A percentile compares a stretch with the other conserved stretches of the same genome.
Evolutionary conservation across 1,284 basidiomycete species (phyloP).

Genomic region (Sanghuangporus weigelae): DNA sequence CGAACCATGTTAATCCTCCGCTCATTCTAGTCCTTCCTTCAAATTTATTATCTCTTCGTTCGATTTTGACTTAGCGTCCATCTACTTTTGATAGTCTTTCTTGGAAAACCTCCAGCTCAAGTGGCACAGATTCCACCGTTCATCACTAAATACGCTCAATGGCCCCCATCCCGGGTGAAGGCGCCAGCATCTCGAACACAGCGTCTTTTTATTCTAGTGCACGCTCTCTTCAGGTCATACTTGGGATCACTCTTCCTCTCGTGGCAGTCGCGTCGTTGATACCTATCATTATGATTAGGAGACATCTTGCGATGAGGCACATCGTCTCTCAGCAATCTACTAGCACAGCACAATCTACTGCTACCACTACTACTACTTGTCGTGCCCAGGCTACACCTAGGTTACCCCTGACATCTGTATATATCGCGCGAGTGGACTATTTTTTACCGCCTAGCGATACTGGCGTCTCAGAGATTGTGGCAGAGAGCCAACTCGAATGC

Average conservation of each 20-base stretch:
- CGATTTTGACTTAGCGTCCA: neutral
- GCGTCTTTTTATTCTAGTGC: neutral
- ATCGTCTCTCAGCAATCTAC: neutral
- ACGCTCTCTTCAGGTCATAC: neutral
- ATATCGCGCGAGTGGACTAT: constrained; percentile 15
- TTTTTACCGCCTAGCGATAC: constrained; percentile 12
- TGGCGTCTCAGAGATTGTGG: neutral
- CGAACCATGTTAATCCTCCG: neutral
- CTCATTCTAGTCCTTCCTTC: neutral
- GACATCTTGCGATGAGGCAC: constrained; percentile 1
- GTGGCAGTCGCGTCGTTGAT: constrained; percentile 8
- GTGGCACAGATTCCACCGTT: neutral
- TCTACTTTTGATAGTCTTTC: neutral
- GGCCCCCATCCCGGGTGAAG: neutral
- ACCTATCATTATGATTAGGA: constrained; percentile 10
- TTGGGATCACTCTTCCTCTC: constrained; percentile 10
- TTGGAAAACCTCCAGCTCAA: neutral
- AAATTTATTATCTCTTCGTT: neutral
- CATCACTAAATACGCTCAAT: neutral
- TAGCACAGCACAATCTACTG: neutral
- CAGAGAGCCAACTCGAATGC: neutral
- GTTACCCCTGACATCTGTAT: constrained; percentile 9
- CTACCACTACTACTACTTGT: neutral
- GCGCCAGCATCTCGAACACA: neutral
- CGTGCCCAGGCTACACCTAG: constrained; percentile 1